Percentiles rank a stretch among this genome's conserved stretches.
Evolutionary conservation across 2,329 filamentous ascomycete species (phyloP).

Genomic region (Didymella glomerata): DNA sequence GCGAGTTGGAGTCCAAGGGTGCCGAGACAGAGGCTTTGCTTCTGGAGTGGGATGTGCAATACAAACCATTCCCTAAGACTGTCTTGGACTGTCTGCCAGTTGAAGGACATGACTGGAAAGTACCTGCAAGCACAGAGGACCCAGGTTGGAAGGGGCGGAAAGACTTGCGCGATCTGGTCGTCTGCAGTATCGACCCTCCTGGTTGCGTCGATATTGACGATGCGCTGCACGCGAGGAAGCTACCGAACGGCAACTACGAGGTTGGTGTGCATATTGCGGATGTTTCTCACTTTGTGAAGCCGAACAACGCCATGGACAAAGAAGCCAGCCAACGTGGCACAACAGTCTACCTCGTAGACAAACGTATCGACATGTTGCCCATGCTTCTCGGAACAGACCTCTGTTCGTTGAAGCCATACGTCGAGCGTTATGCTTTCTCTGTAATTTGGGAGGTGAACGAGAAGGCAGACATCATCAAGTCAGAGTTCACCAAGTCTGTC

Average conservation of each 20-base stretch:
- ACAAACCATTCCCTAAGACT: slow-evolving; percentile 93
- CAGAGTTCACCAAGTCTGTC: slow-evolving; percentile 96
- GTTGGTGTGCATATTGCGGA: slow-evolving; percentile 98
- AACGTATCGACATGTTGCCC: slow-evolving; percentile 99
- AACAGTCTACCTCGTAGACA: slow-evolving; percentile 97
- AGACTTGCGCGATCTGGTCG: slow-evolving; percentile 84
- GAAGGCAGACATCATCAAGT: slow-evolving; percentile 82
- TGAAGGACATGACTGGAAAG: slow-evolving; percentile 93
- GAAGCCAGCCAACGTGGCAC: slow-evolving; percentile 95
- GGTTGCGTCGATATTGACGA: slow-evolving; percentile 99
- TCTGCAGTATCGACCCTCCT: slow-evolving; percentile 96
- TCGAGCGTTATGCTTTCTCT: slow-evolving; percentile 74
- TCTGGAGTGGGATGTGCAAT: slow-evolving; percentile 96
- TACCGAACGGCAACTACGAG: slow-evolving; percentile 93
- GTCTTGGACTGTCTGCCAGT: slow-evolving; percentile 91
- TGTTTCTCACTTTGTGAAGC: slow-evolving; percentile 98
- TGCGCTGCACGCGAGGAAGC: slow-evolving; percentile 82
- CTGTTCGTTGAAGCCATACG: slow-evolving; percentile 95
- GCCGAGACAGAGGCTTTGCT: slow-evolving; percentile 95
- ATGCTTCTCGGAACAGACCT: slow-evolving; percentile 95
- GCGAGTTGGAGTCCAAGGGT: slow-evolving; percentile 95
- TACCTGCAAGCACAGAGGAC: slow-evolving; percentile 80
- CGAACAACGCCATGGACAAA: slow-evolving; percentile 94
- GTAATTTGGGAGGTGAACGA: slow-evolving; percentile 80
- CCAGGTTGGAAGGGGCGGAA: slow-evolving; percentile 85